phyloP scores from a whole-genome alignment of 2,329 filamentous ascomycete genomes.

The Exophiala xenobiotica region DNA sequence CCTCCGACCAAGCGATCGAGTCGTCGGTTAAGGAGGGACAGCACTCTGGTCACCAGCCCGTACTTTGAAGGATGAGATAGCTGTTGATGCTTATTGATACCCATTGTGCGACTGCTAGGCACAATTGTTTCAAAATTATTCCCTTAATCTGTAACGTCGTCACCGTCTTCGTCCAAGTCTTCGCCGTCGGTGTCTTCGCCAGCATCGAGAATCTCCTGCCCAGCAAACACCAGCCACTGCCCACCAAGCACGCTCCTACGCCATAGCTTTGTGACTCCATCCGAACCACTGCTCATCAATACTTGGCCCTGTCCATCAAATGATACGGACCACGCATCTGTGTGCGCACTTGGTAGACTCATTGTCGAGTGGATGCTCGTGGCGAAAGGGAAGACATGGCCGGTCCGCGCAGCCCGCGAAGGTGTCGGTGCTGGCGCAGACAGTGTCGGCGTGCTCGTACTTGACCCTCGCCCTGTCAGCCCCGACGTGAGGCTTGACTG shows the following conservation, averaged over 20 bases:
- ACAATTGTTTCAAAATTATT: too few relatives aligned
- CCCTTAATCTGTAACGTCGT: neutral
- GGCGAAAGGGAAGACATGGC: constrained; percentile 21
- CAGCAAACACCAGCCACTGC: constrained; percentile 20
- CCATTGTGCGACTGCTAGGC: too few relatives aligned
- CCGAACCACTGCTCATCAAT: constrained; percentile 21
- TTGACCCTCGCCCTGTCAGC: constrained; percentile 21
- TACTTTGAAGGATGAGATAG: constrained; percentile 18
- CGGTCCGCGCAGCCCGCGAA: constrained; percentile 12
- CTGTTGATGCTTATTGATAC: too few relatives aligned
- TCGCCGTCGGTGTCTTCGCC: constrained; percentile 6
- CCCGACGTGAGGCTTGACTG: constrained; percentile 31
- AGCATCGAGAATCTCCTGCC: constrained; percentile 15
- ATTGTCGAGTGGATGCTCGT: constrained; percentile 13
- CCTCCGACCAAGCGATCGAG: constrained; percentile 4
- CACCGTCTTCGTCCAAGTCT: constrained; percentile 1
- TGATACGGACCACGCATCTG: constrained; percentile 27
- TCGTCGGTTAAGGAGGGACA: constrained; percentile 17
- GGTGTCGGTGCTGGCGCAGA: constrained; percentile 1
- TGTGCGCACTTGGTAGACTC: constrained; percentile 22
- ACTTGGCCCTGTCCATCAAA: constrained; percentile 29
- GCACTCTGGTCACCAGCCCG: constrained; percentile 23
- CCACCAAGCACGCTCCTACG: constrained; percentile 15
- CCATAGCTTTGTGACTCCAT: constrained; percentile 25
- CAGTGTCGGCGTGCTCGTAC: neutral